A percentile compares a stretch with the other conserved stretches of the same genome.
Evolutionary conservation across 139 green algal genomes (phyloP).

Genomic region (Chlamydomonas sp.): DNA sequence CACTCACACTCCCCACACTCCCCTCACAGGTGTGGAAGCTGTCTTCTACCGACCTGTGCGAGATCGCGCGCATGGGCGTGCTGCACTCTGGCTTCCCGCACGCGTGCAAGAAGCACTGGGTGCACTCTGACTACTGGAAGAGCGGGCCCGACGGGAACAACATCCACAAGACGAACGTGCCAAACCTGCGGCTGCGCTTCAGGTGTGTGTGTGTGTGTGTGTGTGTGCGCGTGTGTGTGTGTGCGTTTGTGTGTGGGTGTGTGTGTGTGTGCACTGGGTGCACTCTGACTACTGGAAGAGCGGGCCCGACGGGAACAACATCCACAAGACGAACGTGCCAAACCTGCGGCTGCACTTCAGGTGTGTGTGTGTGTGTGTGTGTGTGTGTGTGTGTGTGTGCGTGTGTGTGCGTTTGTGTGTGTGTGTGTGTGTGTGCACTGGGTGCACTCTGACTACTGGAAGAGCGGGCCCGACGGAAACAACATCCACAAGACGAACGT

Average conservation of each 20-base stretch:
- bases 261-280: slow-evolving; percentile 80
- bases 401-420: no score
- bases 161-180: slow-evolving; percentile 96
- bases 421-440: slow-evolving; percentile 50
- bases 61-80: slow-evolving; percentile 89
- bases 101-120: slow-evolving; percentile 53
- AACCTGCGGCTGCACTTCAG: slow-evolving; percentile 83
- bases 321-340: slow-evolving; percentile 95
- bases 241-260: no score
- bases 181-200: slow-evolving; percentile 86
- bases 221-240: no score
- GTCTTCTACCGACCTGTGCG: slow-evolving; percentile 83
- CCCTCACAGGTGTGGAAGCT: slow-evolving; percentile 95
- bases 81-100: slow-evolving; percentile 90
- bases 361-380: not conserved
- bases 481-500: slow-evolving; percentile 97
- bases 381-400: not conserved
- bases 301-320: slow-evolving; percentile 89
- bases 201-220: slow-evolving; percentile 6
- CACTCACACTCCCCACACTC: no score
- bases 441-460: slow-evolving; percentile 74
- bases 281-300: slow-evolving; percentile 64
- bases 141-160: slow-evolving; percentile 84
- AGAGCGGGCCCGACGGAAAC: slow-evolving; percentile 77
- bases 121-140: slow-evolving; percentile 70